Percentiles rank a stretch among this genome's conserved stretches.
Evolutionary conservation across 257 asterid species (phyloP).

Genomic region (Salvia splendens): DNA sequence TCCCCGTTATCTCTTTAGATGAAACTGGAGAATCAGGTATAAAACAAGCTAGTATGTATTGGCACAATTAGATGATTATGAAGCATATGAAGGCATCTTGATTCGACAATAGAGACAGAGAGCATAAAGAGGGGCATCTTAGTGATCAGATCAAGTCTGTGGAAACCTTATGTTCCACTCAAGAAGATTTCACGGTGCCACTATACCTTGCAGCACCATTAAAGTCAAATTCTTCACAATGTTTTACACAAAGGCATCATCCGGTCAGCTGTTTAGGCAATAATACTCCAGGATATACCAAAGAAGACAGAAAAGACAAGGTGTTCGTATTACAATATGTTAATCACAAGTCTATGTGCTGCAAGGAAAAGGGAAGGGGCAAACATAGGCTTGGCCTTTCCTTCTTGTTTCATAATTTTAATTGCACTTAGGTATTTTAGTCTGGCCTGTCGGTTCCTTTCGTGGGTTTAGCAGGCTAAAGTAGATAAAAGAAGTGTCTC

Average conservation of each 20-base stretch:
- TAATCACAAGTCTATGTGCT: constrained; percentile 6
- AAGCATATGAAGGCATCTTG: constrained; percentile 1
- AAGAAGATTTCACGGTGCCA: background rate
- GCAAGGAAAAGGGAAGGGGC: too few species aligned
- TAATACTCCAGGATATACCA: background rate
- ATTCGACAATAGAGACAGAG: background rate
- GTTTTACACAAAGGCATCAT: background rate
- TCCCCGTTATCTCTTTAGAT: background rate
- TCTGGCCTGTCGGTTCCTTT: too few species aligned
- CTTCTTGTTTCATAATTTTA: too few species aligned
- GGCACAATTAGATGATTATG: background rate
- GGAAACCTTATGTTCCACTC: constrained; percentile 7
- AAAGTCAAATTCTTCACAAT: constrained; percentile 17
- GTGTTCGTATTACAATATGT: constrained; percentile 10
- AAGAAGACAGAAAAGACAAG: background rate
- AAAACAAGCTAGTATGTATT: constrained; percentile 7
- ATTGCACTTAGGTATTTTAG: too few species aligned
- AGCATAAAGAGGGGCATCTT: constrained; percentile 4
- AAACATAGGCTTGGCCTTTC: too few species aligned
- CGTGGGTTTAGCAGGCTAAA: too few species aligned
- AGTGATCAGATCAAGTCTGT: constrained; percentile 9
- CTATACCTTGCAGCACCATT: constrained; percentile 10
- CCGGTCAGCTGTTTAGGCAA: background rate
- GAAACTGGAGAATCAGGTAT: background rate
- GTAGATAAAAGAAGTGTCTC: too few species aligned